A percentile compares a stretch with the other conserved stretches of the same genome.
These are phyloP conservation scores for Plasmodium malariae DNA, from an alignment of 169 alveolate genomes.

Conservation along the genomic window DNA sequence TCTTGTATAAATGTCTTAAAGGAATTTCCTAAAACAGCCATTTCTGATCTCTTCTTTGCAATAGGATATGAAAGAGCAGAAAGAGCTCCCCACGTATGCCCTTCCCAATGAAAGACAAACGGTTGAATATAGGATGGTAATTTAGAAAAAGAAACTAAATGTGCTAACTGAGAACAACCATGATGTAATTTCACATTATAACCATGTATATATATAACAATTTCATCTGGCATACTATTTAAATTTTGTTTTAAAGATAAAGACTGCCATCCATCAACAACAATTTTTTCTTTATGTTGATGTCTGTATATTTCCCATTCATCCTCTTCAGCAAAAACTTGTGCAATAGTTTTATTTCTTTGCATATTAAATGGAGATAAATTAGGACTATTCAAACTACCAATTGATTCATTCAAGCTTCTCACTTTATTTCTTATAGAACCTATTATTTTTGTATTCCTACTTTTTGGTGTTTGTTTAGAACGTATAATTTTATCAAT, in stretches of 20 bases:
- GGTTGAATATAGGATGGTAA: slow-evolving; percentile 88
- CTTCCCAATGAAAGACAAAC: slow-evolving; percentile 89
- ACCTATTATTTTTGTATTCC: slow-evolving; percentile 27
- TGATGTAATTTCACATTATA: slow-evolving; percentile 88
- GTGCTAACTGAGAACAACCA: slow-evolving; percentile 88
- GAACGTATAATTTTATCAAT: slow-evolving; percentile 50
- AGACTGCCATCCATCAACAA: slow-evolving; percentile 84
- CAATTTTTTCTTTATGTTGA: slow-evolving; percentile 76
- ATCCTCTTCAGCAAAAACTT: slow-evolving; percentile 85
- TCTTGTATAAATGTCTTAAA: slow-evolving; percentile 80
- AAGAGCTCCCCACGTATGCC: slow-evolving; percentile 84
- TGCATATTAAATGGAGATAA: slow-evolving; percentile 20
- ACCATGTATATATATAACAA: slow-evolving; percentile 90
- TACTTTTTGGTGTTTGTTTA: slow-evolving; percentile 24
- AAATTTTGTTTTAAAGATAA: slow-evolving; percentile 81
- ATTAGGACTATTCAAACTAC: slow-evolving; percentile 35
- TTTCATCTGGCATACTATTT: slow-evolving; percentile 87
- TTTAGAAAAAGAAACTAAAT: slow-evolving; percentile 86
- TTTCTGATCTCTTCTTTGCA: slow-evolving; percentile 79
- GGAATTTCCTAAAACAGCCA: slow-evolving; percentile 80
- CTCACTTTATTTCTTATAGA: slow-evolving; percentile 11
- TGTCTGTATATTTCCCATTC: slow-evolving; percentile 85
- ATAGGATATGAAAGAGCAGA: slow-evolving; percentile 84
- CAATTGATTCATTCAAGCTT: slow-evolving; percentile 43
- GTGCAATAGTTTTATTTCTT: slow-evolving; percentile 78